Evolutionary conservation across 345 rosid genomes (phyloP).

Genomic region (Eucalyptus sp.): DNA sequence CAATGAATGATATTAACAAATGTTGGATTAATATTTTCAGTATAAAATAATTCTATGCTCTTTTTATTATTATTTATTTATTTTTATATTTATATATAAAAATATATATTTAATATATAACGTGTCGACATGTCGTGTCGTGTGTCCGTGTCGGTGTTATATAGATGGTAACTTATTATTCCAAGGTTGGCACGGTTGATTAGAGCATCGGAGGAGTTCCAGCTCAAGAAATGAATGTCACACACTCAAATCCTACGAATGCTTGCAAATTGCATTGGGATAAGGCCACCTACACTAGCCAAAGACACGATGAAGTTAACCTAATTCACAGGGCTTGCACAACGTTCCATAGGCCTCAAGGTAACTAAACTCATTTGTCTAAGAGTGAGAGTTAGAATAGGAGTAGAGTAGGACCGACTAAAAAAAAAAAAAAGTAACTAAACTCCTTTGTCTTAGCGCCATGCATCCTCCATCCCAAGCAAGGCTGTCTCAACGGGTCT

Average conservation of each 20-base stretch:
- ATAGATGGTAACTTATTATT: not conserved
- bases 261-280: not conserved
- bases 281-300: not conserved
- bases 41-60: no score
- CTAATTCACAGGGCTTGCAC: not conserved
- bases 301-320: not conserved
- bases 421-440: not conserved
- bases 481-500: not conserved
- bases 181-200: not conserved
- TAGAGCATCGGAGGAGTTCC: fast-evolving
- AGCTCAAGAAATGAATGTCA: not conserved
- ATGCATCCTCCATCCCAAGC: not conserved
- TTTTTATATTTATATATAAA: no score
- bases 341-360: not conserved
- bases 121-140: no score
- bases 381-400: no score
- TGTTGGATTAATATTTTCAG: no score
- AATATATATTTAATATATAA: no score
- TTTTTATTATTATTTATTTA: no score
- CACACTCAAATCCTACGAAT: not conserved
- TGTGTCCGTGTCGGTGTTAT: no score
- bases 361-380: not conserved
- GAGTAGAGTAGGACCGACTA: no score
- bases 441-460: not conserved
- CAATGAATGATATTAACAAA: no score